Conservation (phyloP, 2,329 filamentous ascomycete species). For the Sporothrix pallida region DNA sequence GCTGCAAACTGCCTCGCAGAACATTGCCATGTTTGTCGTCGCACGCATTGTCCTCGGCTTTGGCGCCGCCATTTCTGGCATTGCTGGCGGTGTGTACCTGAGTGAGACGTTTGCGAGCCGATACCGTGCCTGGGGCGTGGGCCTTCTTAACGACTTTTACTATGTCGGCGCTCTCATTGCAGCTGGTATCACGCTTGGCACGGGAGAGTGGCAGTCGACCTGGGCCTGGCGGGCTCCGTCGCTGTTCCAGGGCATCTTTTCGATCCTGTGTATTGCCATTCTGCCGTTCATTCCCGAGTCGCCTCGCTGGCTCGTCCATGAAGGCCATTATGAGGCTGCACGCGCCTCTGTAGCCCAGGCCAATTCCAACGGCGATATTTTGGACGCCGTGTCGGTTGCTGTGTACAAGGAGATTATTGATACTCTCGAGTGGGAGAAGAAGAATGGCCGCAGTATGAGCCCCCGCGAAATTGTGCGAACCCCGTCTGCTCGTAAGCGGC, state of each 20-base stretch:
- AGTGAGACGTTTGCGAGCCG: slow-evolving; percentile 55
- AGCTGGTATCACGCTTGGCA: slow-evolving; percentile 52
- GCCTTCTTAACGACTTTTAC: slow-evolving; percentile 41
- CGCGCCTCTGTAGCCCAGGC: slow-evolving; percentile 50
- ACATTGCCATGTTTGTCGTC: slow-evolving; percentile 42
- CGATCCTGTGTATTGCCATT: slow-evolving; percentile 36
- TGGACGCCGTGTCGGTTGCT: slow-evolving; percentile 48
- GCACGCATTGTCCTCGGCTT: slow-evolving; percentile 45
- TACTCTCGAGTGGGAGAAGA: slow-evolving; percentile 53
- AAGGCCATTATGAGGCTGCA: slow-evolving; percentile 51
- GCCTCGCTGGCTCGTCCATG: slow-evolving; percentile 54
- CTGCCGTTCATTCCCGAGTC: slow-evolving; percentile 49
- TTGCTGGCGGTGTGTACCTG: slow-evolving; percentile 46
- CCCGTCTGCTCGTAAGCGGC: slow-evolving; percentile 46
- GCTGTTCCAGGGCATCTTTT: slow-evolving; percentile 39
- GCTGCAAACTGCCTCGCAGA: slow-evolving; percentile 38
- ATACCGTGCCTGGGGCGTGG: slow-evolving; percentile 54
- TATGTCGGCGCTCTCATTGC: slow-evolving; percentile 53
- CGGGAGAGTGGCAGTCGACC: slow-evolving; percentile 38
- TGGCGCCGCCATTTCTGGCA: slow-evolving; percentile 41
- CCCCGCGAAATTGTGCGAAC: slow-evolving; percentile 47
- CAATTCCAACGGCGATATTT: slow-evolving; percentile 51
- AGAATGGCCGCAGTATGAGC: slow-evolving; percentile 47
- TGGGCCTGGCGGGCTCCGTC: slow-evolving; percentile 40
- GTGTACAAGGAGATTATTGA: slow-evolving; percentile 56